These are phyloP conservation scores for Nidularia sp. DNA, from an alignment of 768 basidiomycete genomes.

Conservation along the genomic window DNA sequence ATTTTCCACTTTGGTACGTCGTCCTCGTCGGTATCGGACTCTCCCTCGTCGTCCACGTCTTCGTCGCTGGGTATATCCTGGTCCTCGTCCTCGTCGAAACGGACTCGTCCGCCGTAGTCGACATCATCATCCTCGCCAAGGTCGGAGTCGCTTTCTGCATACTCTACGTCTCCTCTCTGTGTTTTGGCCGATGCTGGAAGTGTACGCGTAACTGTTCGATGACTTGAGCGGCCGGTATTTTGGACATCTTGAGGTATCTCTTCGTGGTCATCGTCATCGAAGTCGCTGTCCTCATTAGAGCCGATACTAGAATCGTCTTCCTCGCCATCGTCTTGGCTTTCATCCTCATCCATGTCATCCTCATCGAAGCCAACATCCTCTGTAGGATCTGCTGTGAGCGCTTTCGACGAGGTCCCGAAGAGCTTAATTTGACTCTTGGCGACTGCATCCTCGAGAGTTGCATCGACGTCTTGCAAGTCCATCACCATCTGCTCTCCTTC, in stretches of 20 bases:
- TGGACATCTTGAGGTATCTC: conserved; percentile 17
- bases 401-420: conserved; percentile 75
- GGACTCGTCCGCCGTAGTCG: neutral
- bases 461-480: conserved; percentile 82
- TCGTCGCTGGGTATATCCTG: conserved; percentile 28
- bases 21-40: conserved; percentile 31
- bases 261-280: conserved; percentile 11
- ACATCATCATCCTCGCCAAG: conserved; percentile 41
- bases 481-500: conserved; percentile 99
- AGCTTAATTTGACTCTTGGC: conserved; percentile 78
- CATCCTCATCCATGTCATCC: conserved; percentile 21
- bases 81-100: conserved; percentile 37
- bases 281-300: conserved; percentile 13
- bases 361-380: conserved; percentile 29
- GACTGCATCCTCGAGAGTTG: conserved; percentile 83
- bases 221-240: conserved; percentile 49
- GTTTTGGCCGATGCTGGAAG: conserved; percentile 30
- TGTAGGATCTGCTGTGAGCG: conserved; percentile 48
- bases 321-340: conserved; percentile 16
- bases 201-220: conserved; percentile 39
- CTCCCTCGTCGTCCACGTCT: conserved; percentile 32
- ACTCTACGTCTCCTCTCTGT: conserved; percentile 46
- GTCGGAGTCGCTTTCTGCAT: conserved; percentile 81
- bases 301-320: conserved; percentile 8
- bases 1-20: conserved; percentile 72